Percentiles rank a stretch among this genome's conserved stretches.
Evolutionary conservation across 176 grass and related monocot species (phyloP).

Genomic region (Lolium multiflorum): DNA sequence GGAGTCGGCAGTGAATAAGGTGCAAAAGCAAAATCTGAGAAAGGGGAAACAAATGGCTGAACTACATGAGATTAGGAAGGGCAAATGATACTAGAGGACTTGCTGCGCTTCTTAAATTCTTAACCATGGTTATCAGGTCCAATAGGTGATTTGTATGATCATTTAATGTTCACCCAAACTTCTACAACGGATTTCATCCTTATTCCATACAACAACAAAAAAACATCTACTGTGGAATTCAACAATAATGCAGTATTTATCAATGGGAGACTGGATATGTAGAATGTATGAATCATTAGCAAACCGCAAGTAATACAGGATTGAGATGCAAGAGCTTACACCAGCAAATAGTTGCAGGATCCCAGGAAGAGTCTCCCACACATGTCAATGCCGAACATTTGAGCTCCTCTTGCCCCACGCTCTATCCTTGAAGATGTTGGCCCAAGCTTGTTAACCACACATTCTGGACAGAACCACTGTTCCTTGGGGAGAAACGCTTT

Average conservation of each 20-base stretch:
- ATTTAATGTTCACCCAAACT: conserved; percentile 22
- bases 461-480: conserved; percentile 95
- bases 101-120: not conserved
- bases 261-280: conserved; percentile 14
- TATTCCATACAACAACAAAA: not conserved
- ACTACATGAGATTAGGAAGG: not conserved
- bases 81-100: not conserved
- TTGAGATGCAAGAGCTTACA: conserved; percentile 70
- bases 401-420: conserved; percentile 82
- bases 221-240: conserved; percentile 8
- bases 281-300: conserved; percentile 15
- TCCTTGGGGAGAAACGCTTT: conserved; percentile 82
- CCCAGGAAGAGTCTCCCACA: conserved; percentile 76
- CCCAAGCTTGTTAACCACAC: conserved; percentile 77
- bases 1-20: not conserved
- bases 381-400: conserved; percentile 77
- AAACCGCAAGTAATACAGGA: conserved; percentile 19
- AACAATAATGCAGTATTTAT: conserved; percentile 27
- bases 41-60: conserved; percentile 19
- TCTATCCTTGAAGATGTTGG: conserved; percentile 69
- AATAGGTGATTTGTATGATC: conserved; percentile 10
- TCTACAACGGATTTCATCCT: not conserved
- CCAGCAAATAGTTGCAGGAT: conserved; percentile 93
- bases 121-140: conserved; percentile 25
- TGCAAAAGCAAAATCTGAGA: not conserved